Conservation (phyloP, 2,329 filamentous ascomycete species). For the Clonostachys sp. region DNA sequence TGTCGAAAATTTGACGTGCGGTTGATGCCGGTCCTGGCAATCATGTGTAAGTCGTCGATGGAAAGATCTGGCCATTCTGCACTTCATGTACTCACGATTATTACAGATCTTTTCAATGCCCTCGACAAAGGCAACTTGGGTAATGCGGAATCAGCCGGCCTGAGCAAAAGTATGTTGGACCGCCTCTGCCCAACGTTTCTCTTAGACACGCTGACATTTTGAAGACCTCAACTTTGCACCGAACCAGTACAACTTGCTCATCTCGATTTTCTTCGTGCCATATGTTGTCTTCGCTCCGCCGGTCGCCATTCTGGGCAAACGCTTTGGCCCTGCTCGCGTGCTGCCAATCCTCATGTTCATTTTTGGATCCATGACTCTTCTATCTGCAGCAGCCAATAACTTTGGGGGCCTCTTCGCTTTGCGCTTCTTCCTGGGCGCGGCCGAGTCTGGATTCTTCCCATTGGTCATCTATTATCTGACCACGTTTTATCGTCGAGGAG, state of each 20-base stretch:
- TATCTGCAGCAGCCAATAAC: slow-evolving; percentile 44
- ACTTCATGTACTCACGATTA: not conserved
- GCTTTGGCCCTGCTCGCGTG: slow-evolving; percentile 61
- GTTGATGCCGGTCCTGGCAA: slow-evolving; percentile 45
- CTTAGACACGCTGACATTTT: slow-evolving; percentile 6
- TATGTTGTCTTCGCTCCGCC: slow-evolving; percentile 66
- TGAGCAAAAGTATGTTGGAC: slow-evolving; percentile 21
- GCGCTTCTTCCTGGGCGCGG: slow-evolving; percentile 46
- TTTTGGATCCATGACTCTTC: slow-evolving; percentile 64
- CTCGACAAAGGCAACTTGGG: slow-evolving; percentile 37
- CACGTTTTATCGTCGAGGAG: slow-evolving; percentile 43
- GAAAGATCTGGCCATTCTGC: not conserved
- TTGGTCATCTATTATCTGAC: slow-evolving; percentile 48
- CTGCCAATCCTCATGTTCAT: slow-evolving; percentile 68
- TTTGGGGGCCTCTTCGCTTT: slow-evolving; percentile 46
- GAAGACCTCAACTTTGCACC: slow-evolving; percentile 45
- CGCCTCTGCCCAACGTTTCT: not conserved
- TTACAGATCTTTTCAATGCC: slow-evolving; percentile 37
- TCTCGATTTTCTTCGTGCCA: slow-evolving; percentile 72
- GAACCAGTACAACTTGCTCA: slow-evolving; percentile 65
- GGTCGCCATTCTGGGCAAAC: slow-evolving; percentile 61
- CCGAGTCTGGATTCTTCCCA: slow-evolving; percentile 51
- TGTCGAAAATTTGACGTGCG: slow-evolving; percentile 51
- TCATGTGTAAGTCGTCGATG: slow-evolving; percentile 36
- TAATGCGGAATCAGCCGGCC: slow-evolving; percentile 51